These are phyloP conservation scores for Phaeosphaeriaceae sp. DNA, from an alignment of 2,329 filamentous ascomycete species.

Conservation along the genomic window DNA sequence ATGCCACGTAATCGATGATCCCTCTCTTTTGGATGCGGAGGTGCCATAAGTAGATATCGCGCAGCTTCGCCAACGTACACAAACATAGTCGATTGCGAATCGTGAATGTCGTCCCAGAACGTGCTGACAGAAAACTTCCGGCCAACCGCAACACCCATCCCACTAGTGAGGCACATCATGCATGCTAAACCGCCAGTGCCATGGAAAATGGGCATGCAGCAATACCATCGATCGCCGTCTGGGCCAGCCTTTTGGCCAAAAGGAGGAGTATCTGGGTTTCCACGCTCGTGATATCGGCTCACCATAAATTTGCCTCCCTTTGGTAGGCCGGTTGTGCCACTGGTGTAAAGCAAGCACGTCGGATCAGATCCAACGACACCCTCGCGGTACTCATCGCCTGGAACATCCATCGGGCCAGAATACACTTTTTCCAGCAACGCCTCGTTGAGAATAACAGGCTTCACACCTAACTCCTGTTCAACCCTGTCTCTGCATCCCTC, in stretches of 20 bases:
- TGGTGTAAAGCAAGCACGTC: conserved; percentile 72
- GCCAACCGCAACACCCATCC: conserved; percentile 63
- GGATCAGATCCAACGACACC: conserved; percentile 60
- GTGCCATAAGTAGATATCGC: conserved; percentile 72
- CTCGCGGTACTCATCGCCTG: conserved; percentile 61
- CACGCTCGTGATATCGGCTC: conserved; percentile 38
- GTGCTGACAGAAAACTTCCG: conserved; percentile 69
- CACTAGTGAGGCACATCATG: conserved; percentile 54
- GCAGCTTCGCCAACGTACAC: conserved; percentile 80
- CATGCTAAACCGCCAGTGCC: conserved; percentile 69
- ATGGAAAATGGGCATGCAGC: conserved; percentile 78
- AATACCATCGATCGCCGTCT: conserved; percentile 68
- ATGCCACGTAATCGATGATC: conserved; percentile 65
- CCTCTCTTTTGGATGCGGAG: conserved; percentile 64
- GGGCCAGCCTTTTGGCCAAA: conserved; percentile 46
- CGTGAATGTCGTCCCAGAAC: conserved; percentile 75
- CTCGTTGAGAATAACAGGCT: conserved; percentile 22
- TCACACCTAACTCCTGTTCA: conserved; percentile 29
- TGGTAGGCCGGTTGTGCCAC: conserved; percentile 75
- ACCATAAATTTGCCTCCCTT: conserved; percentile 55
- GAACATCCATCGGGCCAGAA: conserved; percentile 40
- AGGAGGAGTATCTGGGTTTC: conserved; percentile 40
- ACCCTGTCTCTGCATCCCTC: conserved; percentile 17
- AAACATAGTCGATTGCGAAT: conserved; percentile 70
- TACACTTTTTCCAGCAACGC: conserved; percentile 28